Base-by-base conservation (phyloP, 257 asterid genomes). In the Pogostemon cablin region DNA sequence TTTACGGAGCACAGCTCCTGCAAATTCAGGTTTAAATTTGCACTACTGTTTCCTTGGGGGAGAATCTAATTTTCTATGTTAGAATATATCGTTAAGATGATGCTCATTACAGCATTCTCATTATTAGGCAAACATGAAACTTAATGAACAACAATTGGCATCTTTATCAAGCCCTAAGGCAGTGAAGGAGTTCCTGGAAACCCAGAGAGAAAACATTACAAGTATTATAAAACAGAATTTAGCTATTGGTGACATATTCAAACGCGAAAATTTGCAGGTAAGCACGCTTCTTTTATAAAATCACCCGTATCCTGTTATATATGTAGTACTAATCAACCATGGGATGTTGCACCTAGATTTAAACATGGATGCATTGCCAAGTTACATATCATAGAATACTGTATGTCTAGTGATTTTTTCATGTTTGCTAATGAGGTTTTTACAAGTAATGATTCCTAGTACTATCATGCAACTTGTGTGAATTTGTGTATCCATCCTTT, bases 241-340 rank as follows among this genome's bases (percentile, higher is more conserved):
- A 68, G 97, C 99, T 52, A 95, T 93, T 78, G 99, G 99, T 4
- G 99, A 93, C 86, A 83, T 93, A 74, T 93, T 82, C 82, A 84
- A 81, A 80, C 95, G 95, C 15, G 99, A 91, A 83, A 93, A 93
- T 79, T 80, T 93, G 81, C 87, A 91, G 96, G 98, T 90, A 71
- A 9, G 34, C 37, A 37, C 55, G 53, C 55, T 73, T 68, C 60
- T 40, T 54, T 68, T 67, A 8, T 3, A 54, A 12, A 10, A 7
- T 58, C 60, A 68, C 56, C 56, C 52, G 43, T 35, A 20, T 20
- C 25, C 25, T 20, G 25, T 20, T 20, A 20, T 20, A 20, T 32
- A n/a, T 41, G 48, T n/a, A 52, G 34, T 43, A 55, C 4, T 32
- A 7, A 44, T 57, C 34, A 69, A 32, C 12, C 32, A 7, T 1